Conservation (phyloP, 129 eudicot species). For the Tagetes erecta region DNA sequence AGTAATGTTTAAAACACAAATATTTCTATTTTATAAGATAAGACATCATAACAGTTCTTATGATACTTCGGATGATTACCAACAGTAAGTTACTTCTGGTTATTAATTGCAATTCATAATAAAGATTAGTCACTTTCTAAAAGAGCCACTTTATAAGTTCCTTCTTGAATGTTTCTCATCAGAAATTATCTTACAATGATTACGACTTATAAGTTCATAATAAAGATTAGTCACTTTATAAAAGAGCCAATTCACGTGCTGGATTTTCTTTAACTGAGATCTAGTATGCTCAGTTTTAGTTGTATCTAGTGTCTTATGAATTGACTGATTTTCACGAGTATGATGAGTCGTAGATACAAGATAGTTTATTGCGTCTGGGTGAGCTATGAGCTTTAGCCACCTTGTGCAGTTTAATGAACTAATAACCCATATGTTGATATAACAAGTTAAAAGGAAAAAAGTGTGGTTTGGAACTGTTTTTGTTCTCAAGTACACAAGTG, state of each 20-base stretch:
- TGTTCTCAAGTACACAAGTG: not conserved
- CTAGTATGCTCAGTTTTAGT: not conserved
- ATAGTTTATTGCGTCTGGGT: not conserved
- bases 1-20: not conserved
- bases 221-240: not conserved
- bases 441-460: not conserved
- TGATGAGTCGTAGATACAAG: not conserved
- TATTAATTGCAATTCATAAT: not conserved
- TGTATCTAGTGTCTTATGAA: constrained; percentile 1
- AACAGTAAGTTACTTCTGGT: not conserved
- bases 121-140: not conserved
- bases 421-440: not conserved
- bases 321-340: not conserved
- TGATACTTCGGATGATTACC: not conserved
- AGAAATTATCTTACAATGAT: not conserved
- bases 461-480: not conserved
- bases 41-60: not conserved
- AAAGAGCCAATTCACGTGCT: constrained; percentile 1
- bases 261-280: not conserved
- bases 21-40: not conserved
- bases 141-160: too few species aligned
- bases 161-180: not conserved
- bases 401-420: not conserved
- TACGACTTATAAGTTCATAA: not conserved
- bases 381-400: not conserved